These are phyloP conservation scores for Paraphaeosphaeria sporulosa DNA, from an alignment of 2,329 filamentous ascomycete genomes.

Conservation along the genomic window DNA sequence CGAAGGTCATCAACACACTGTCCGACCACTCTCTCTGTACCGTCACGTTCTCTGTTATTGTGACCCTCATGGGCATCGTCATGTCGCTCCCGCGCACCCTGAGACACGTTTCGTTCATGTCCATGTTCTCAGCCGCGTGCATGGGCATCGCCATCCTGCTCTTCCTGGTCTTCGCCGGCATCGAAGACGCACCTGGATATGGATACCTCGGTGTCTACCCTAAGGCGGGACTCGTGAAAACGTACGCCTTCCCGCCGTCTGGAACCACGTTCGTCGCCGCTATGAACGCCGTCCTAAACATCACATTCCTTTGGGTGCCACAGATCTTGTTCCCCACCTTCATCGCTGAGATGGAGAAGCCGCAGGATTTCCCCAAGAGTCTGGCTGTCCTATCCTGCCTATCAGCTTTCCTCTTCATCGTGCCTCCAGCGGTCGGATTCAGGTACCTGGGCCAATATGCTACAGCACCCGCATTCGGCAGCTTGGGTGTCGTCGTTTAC, in stretches of 20 bases:
- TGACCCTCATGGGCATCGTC: constrained; percentile 77
- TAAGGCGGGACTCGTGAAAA: constrained; percentile 58
- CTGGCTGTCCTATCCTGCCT: constrained; percentile 60
- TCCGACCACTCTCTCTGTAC: constrained; percentile 76
- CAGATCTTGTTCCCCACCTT: constrained; percentile 94
- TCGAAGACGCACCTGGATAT: constrained; percentile 73
- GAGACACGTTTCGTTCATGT: constrained; percentile 77
- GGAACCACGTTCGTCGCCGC: constrained; percentile 84
- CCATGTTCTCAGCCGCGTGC: constrained; percentile 81
- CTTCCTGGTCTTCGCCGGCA: constrained; percentile 80
- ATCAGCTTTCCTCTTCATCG: constrained; percentile 68
- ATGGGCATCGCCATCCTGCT: constrained; percentile 89
- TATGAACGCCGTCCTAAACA: constrained; percentile 91
- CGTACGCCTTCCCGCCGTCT: constrained; percentile 71
- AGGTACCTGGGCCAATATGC: constrained; percentile 70
- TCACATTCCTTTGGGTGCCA: constrained; percentile 94
- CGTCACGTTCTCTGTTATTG: constrained; percentile 78
- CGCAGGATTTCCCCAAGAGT: constrained; percentile 82
- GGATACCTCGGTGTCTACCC: constrained; percentile 57
- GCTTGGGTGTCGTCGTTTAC: constrained; percentile 74
- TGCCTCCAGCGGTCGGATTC: constrained; percentile 5
- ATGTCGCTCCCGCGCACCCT: constrained; percentile 89
- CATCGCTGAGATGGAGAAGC: constrained; percentile 89
- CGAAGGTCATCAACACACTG: constrained; percentile 91
- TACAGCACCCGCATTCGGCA: constrained; percentile 86